Conservation (phyloP, 768 basidiomycete species). For the Solioccasus polychromus region DNA sequence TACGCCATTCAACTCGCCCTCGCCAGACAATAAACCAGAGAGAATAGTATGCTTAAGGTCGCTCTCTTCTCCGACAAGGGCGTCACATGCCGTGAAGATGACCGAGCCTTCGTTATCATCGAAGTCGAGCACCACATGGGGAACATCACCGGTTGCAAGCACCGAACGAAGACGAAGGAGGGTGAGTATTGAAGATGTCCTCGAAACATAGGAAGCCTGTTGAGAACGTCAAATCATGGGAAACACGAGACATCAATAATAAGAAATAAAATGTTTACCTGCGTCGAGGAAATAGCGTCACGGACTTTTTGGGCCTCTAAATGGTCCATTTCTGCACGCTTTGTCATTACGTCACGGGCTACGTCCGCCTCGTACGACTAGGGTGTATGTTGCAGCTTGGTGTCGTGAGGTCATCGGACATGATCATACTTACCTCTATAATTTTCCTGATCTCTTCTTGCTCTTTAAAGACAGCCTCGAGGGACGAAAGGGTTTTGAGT, state of each 20-base stretch:
- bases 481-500: constrained; percentile 65
- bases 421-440: constrained; percentile 71
- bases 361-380: constrained; percentile 66
- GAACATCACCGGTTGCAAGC: constrained; percentile 44
- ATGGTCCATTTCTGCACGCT: constrained; percentile 55
- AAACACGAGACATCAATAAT: background rate
- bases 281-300: constrained; percentile 52
- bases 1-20: constrained; percentile 60
- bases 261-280: constrained; percentile 39
- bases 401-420: background rate
- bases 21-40: constrained; percentile 52
- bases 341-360: constrained; percentile 50
- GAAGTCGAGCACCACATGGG: constrained; percentile 41
- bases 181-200: constrained; percentile 50
- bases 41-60: constrained; percentile 51
- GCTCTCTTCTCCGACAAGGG: constrained; percentile 54
- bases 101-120: constrained; percentile 52
- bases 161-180: constrained; percentile 58
- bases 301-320: constrained; percentile 53
- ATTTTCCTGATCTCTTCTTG: constrained; percentile 80
- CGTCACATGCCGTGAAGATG: constrained; percentile 50
- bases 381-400: background rate
- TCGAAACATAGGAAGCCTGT: constrained; percentile 44
- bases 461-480: constrained; percentile 81
- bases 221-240: background rate